Percentiles rank a stretch among this genome's conserved stretches.
phyloP scores from a whole-genome alignment of 805 yeast species.

The Metschnikowia shivogae region DNA sequence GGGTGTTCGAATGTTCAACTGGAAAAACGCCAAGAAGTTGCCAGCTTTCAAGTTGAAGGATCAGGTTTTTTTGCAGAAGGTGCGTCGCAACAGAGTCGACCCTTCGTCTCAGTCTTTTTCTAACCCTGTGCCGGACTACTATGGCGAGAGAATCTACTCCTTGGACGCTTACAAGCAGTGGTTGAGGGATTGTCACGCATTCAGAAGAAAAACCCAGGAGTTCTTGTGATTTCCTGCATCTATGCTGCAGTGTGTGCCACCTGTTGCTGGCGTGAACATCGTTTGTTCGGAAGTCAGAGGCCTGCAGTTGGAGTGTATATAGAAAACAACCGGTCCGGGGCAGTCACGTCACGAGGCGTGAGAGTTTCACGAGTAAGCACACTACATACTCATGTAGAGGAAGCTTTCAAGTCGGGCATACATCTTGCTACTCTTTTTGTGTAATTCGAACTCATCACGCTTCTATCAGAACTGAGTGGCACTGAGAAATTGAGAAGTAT shows the following conservation, averaged over 20 bases:
- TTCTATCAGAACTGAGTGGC: too few species aligned
- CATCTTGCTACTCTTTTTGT: too few species aligned
- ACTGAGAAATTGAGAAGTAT: too few species aligned
- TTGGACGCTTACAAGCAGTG: constrained; percentile 86
- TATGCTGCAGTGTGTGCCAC: background rate
- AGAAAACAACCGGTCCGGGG: background rate
- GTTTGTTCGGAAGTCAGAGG: too few species aligned
- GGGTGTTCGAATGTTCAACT: constrained; percentile 67
- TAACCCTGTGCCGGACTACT: constrained; percentile 97
- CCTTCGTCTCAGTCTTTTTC: constrained; percentile 85
- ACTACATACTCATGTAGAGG: too few species aligned
- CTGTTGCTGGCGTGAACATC: too few species aligned
- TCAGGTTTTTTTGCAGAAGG: constrained; percentile 66
- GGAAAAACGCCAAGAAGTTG: constrained; percentile 46
- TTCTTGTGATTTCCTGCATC: constrained; percentile 42
- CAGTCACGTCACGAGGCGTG: background rate
- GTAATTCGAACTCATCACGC: too few species aligned
- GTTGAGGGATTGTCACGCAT: constrained; percentile 93
- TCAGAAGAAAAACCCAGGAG: constrained; percentile 74
- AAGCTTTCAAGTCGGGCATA: too few species aligned
- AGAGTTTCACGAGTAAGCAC: background rate
- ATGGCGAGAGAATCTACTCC: constrained; percentile 92
- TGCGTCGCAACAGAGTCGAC: constrained; percentile 80
- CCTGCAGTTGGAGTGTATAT: constrained; percentile 1
- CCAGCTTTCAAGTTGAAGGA: constrained; percentile 56